Conservation (phyloP, 2,329 filamentous ascomycete species). For the Phyllosticta citribraziliensis region DNA sequence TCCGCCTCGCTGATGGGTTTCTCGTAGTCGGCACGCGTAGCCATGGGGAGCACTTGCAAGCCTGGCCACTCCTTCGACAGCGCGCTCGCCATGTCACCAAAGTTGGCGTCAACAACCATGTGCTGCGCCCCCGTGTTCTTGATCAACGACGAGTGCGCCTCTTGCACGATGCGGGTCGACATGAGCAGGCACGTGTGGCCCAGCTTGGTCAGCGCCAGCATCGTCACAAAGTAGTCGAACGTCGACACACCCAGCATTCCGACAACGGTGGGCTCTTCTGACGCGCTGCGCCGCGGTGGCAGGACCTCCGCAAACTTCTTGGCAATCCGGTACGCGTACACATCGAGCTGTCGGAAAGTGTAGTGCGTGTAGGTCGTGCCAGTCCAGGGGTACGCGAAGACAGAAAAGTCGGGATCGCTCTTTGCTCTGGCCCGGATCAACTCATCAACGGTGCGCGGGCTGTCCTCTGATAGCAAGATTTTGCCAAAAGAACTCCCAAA, state of each 20-base stretch:
- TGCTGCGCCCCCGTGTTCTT: conserved; percentile 16
- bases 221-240: conserved; percentile 45
- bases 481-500: not conserved
- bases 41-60: conserved; percentile 19
- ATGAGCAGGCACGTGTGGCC: conserved; percentile 47
- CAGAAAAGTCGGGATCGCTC: conserved; percentile 24
- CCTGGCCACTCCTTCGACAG: conserved; percentile 18
- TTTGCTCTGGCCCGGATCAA: conserved; percentile 30
- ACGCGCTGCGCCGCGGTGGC: not conserved
- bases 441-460: conserved; percentile 27
- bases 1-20: conserved; percentile 10
- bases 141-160: conserved; percentile 40
- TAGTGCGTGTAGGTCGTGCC: conserved; percentile 40
- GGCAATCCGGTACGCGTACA: conserved; percentile 22
- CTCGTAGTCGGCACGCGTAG: conserved; percentile 10
- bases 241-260: conserved; percentile 45
- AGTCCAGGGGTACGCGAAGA: conserved; percentile 36
- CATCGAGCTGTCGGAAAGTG: conserved; percentile 36
- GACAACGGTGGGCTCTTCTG: conserved; percentile 24
- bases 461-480: not conserved
- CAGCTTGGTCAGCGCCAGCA: conserved; percentile 45
- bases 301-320: not conserved
- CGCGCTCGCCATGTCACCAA: conserved; percentile 20
- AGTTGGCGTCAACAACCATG: conserved; percentile 17
- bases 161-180: conserved; percentile 43